These are phyloP conservation scores for Stephania yunnanensis DNA, from an alignment of 164 flowering plant genomes.

Conservation along the genomic window DNA sequence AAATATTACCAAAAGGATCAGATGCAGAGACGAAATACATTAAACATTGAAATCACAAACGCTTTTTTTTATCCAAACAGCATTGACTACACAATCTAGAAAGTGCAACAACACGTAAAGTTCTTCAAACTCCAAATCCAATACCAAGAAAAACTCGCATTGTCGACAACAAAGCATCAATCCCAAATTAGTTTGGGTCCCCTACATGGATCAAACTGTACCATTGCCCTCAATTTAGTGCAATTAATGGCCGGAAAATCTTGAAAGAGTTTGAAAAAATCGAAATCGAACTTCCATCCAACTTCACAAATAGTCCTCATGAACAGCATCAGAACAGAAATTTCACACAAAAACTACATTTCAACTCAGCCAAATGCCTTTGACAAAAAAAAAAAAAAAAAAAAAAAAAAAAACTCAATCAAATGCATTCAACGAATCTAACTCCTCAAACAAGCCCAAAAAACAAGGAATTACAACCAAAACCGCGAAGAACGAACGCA, in stretches of 20 bases:
- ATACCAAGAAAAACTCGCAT: not conserved
- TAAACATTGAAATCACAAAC: not conserved
- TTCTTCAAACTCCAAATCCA: not conserved
- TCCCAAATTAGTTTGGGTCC: too few species aligned
- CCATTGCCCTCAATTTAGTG: too few species aligned
- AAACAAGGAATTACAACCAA: not conserved
- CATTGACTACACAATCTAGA: not conserved
- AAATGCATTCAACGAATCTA: too few species aligned
- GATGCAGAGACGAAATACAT: not conserved
- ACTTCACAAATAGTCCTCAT: not conserved
- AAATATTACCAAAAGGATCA: not conserved
- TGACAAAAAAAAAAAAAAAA: not conserved
- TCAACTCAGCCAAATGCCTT: not conserved
- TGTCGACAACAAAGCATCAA: not conserved
- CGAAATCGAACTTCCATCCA: slow-evolving; percentile 2
- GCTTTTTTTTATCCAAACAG: not conserved
- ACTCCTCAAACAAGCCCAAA: not conserved
- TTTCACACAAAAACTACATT: not conserved
- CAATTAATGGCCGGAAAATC: too few species aligned
- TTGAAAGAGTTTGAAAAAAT: slow-evolving; percentile 4
- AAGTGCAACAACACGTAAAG: not conserved
- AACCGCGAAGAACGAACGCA: not conserved
- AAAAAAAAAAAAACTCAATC: not conserved
- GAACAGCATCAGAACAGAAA: not conserved
- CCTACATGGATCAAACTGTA: too few species aligned